phyloP scores from a whole-genome alignment of 768 basidiomycete species.

The Phlebiopsis flavidoalba region DNA sequence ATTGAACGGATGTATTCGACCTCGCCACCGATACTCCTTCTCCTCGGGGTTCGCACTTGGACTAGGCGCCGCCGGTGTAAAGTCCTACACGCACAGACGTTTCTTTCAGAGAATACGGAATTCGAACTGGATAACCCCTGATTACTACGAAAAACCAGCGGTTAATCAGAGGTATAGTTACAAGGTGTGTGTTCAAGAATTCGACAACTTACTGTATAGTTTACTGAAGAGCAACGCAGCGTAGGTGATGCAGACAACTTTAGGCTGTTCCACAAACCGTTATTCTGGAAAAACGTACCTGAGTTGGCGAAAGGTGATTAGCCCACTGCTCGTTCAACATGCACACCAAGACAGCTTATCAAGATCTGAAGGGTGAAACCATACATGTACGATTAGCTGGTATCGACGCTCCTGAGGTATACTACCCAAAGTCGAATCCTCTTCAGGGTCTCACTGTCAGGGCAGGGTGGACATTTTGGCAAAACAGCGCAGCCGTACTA shows the following conservation, averaged over 20 bases:
- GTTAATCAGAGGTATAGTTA: constrained; percentile 79
- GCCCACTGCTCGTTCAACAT: not conserved
- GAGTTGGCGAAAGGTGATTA: constrained; percentile 46
- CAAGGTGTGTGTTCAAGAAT: constrained; percentile 44
- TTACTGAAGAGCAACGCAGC: constrained; percentile 28
- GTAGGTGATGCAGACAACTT: constrained; percentile 90
- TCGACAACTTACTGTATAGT: not conserved
- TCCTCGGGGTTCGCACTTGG: constrained; percentile 32
- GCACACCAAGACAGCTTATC: not conserved
- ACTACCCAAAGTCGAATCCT: not conserved
- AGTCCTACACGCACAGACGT: constrained; percentile 29
- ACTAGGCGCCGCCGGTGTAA: constrained; percentile 29
- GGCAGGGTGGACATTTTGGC: constrained; percentile 74
- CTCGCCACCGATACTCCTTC: constrained; percentile 15
- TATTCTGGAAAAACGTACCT: constrained; percentile 66
- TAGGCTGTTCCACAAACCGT: constrained; percentile 80
- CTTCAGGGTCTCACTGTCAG: not conserved
- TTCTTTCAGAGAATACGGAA: constrained; percentile 55
- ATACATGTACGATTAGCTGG: constrained; percentile 87
- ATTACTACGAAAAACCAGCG: constrained; percentile 48
- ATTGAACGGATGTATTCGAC: not conserved
- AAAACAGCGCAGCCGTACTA: constrained; percentile 70
- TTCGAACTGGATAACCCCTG: constrained; percentile 66
- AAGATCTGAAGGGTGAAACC: constrained; percentile 76
- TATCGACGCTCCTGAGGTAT: constrained; percentile 80